These are phyloP conservation scores for Asterella californica DNA, from an alignment of 225 moss, liverwort and hornwort species.

Conservation along the genomic window DNA sequence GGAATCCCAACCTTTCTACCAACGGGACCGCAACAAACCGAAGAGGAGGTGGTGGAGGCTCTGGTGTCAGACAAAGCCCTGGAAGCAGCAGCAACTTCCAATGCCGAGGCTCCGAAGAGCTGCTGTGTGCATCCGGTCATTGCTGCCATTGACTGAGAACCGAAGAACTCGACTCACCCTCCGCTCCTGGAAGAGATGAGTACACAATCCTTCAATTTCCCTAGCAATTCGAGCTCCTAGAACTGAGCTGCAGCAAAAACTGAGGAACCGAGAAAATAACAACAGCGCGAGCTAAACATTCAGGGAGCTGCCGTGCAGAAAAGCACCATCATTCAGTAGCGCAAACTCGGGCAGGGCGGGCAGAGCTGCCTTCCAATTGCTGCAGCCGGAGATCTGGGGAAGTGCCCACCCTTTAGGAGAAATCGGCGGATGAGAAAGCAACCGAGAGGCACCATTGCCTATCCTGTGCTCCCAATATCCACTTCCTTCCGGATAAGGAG, in stretches of 20 bases:
- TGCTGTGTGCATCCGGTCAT: conserved; percentile 18
- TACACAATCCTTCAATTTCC: neutral
- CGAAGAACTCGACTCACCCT: neutral
- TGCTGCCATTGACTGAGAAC: conserved; percentile 18
- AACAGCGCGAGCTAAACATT: neutral
- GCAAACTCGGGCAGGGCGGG: neutral
- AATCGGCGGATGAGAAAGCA: neutral
- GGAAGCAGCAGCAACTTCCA: neutral
- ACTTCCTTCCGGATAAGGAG: neutral
- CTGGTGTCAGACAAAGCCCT: conserved; percentile 10
- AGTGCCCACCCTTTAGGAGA: neutral
- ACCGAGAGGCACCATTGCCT: neutral
- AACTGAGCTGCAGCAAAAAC: neutral
- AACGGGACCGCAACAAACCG: neutral
- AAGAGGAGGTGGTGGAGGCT: conserved; percentile 16
- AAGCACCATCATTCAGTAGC: neutral
- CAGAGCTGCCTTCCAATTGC: neutral
- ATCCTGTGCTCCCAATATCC: neutral
- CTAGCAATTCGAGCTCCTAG: neutral
- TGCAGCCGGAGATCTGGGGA: neutral
- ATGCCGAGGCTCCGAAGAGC: neutral
- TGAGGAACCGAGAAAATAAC: neutral
- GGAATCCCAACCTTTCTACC: neutral
- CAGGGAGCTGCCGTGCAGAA: neutral
- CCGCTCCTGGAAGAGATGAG: neutral